phyloP scores from a whole-genome alignment of 176 grass and related monocot genomes.

The Carex cristatella region DNA sequence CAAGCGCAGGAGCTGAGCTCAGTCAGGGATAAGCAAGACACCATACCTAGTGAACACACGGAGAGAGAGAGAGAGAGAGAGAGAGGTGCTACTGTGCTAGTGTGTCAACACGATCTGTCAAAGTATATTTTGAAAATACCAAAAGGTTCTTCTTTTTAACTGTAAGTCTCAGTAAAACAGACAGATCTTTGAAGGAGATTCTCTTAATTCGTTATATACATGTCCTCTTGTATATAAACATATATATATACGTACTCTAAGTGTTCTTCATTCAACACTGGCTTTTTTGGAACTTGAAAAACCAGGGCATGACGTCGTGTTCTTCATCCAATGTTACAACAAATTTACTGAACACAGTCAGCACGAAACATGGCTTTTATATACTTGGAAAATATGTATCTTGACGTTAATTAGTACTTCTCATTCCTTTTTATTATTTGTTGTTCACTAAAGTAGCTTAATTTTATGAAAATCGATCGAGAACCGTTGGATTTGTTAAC shows the following conservation, averaged over 20 bases:
- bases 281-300: constrained; percentile 11
- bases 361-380: background rate
- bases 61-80: background rate
- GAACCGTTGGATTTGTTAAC: no score
- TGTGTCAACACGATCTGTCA: background rate
- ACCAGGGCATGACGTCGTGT: background rate
- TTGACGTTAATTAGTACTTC: background rate
- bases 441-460: background rate
- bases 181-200: constrained; percentile 5
- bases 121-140: constrained; percentile 16
- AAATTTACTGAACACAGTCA: background rate
- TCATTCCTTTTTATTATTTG: background rate
- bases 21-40: constrained; percentile 26
- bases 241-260: no score
- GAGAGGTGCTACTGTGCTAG: background rate
- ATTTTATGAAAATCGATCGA: no score
- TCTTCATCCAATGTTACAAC: background rate
- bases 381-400: background rate
- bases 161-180: background rate
- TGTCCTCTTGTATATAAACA: background rate
- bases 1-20: constrained; percentile 12
- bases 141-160: constrained; percentile 8
- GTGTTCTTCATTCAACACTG: constrained; percentile 13
- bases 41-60: constrained; percentile 9
- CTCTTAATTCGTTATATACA: background rate